Evolutionary conservation across 768 basidiomycete species (phyloP), one percentile per base, ranked within the genome.

Genomic region (Kwoniella dendrophila): DNA sequence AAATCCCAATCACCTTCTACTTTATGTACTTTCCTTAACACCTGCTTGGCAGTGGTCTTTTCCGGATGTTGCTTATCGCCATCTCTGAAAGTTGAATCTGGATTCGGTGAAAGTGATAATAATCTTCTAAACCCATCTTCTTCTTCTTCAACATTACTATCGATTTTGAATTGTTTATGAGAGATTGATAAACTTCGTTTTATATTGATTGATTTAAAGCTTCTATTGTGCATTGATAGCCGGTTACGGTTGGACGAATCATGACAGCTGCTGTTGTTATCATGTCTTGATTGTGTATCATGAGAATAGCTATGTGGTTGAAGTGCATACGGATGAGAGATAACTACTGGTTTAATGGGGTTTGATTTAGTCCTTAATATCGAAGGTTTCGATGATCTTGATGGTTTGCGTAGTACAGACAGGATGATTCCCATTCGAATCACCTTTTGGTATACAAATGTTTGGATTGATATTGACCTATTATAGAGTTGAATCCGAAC

Each of bases 1-100:
- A 62, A 33, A 30, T 68, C 67, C 67, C 67, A 68, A 59, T 59
- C 67, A 51, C 55, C 59, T 27, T 68, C 63, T 1, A 68, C 67
- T n/a, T 48, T 40, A 26, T 30, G 20, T 43, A 53, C 41, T 30
- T 68, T 68, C 41, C 51, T 50, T 54, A 68, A 48, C 27, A 45
- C 59, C 49, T 40, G 36, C 32, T 43, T 40, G 7, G 20, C 26
- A 33, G 7, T 29, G n/a, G n/a, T n/a, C n/a, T n/a, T n/a, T n/a
- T n/a, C n/a, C n/a, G n/a, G n/a, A n/a, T n/a, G n/a, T n/a, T n/a
- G n/a, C 8, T 52, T 6, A 24, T 22, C 16, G 18, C 22, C 12
- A 27, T 30, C 50, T 52, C 32, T n/a, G n/a, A 24, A 44, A 22
- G 43, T n/a, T 44, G 10, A 20, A 44, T 44, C 43, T n/a, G n/a